Base-by-base conservation (phyloP, 305 asterid species). In the Fraxinus angustifolia region DNA sequence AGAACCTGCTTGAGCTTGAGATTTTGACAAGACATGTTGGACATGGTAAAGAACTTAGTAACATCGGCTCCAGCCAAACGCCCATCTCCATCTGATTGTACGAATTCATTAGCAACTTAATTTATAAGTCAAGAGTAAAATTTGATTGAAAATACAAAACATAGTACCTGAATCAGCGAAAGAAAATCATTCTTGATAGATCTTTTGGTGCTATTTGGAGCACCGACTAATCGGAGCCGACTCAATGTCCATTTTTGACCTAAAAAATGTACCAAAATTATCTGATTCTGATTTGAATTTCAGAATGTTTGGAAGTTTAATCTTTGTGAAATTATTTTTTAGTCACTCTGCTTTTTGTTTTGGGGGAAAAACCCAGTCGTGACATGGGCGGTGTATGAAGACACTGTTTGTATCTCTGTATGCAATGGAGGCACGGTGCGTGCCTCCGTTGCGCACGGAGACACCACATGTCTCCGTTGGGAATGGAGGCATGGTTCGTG, bases 41-140 rank as follows among this genome's bases (percentile, higher is more conserved):
- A 92, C 90, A 92, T 83, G 80, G 93, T 84, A 78, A 95, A 95
- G 85, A 95, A 95, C 81, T 92, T 91, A 72, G 81, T 91, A 70
- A 97, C 98, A 87, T 95, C 99, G 35, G 53, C 87, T 14, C 99
- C 98, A 6, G 90, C 89, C 21, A 95, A 83, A 65, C 98, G 95
- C 14, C 97, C 97, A 90, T 93, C 98, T 76, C 97, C 97, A 83
- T 95, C 98, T 93, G 79, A 79, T 78, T 67, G 42, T 71, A 45
- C 31, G 19, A 26, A 16, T 21, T 21, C 5, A 21, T 8, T 21
- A 10, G 72, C 33, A 65, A 10, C 11, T 10, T 21, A 23, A 19
- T 58, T 58, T 8, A 23, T 23, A 62, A 21, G 72, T 16, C 45
- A 26, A 62, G 6, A 23, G 3, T 62, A 23, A 21, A 23, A 23